phyloP scores from a whole-genome alignment of 1,284 basidiomycete species.

The Fomitopsis betulina region DNA sequence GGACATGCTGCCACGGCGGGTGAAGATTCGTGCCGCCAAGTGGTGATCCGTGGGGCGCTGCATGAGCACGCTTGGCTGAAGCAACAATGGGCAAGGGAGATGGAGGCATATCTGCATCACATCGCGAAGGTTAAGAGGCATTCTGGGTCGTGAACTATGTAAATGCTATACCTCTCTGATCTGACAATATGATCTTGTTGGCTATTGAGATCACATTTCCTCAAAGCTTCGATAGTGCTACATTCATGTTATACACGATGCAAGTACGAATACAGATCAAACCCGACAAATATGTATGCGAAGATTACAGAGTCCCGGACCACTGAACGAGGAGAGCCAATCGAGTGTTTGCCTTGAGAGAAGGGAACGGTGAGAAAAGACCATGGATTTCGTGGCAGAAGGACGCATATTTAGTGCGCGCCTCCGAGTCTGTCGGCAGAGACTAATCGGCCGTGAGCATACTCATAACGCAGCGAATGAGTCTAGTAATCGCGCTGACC shows the following conservation, averaged over 20 bases:
- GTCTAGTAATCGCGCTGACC: slow-evolving; percentile 9
- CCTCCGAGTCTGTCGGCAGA: slow-evolving; percentile 1
- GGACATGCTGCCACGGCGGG: neutral
- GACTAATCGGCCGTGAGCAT: neutral
- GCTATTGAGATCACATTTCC: neutral
- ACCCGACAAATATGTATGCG: neutral
- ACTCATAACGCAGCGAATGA: neutral
- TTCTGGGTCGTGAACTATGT: neutral
- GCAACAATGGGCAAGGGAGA: slow-evolving; percentile 31
- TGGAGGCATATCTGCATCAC: slow-evolving; percentile 24
- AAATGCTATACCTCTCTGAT: neutral
- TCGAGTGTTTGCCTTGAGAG: slow-evolving; percentile 2
- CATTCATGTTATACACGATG: neutral
- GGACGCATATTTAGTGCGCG: neutral
- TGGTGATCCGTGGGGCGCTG: slow-evolving; percentile 33
- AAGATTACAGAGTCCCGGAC: neutral
- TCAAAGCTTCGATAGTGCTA: neutral
- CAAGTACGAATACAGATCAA: neutral
- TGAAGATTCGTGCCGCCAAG: slow-evolving; percentile 10
- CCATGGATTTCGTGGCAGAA: slow-evolving; percentile 7
- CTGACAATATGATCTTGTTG: neutral
- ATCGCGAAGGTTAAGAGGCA: neutral
- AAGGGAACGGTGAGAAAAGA: neutral
- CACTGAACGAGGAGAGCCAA: neutral
- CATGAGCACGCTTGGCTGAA: slow-evolving; percentile 41